Evolutionary conservation across 2,329 filamentous ascomycete species (phyloP).

Genomic region (Beauveria sp.): DNA sequence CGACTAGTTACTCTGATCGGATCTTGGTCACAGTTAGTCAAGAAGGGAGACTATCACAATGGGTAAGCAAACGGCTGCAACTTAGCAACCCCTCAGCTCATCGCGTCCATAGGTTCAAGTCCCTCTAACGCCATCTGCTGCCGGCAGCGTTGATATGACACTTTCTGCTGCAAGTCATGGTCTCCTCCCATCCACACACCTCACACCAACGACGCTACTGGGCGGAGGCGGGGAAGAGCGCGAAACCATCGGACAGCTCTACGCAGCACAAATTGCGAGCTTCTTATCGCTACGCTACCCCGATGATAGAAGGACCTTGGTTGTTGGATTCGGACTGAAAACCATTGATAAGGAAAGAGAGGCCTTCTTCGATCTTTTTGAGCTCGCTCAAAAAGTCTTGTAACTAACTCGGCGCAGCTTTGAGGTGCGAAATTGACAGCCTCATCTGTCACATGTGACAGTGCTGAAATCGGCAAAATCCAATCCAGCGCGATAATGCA

Average conservation of each 20-base stretch:
- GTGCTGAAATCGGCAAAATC: no score
- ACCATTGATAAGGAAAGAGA: conserved; percentile 44
- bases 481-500: no score
- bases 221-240: conserved; percentile 73
- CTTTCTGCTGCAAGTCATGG: conserved; percentile 37
- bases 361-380: conserved; percentile 57
- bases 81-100: conserved; percentile 12
- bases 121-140: conserved; percentile 60
- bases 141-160: conserved; percentile 55
- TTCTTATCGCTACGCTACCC: conserved; percentile 66
- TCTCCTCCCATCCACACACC: conserved; percentile 68
- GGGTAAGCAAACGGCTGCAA: conserved; percentile 51
- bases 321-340: conserved; percentile 53
- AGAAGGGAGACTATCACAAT: conserved; percentile 78
- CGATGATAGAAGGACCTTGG: conserved; percentile 51
- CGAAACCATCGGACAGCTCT: conserved; percentile 78
- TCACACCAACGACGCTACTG: conserved; percentile 81
- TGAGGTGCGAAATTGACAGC: not conserved
- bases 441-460: no score
- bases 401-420: conserved; percentile 18
- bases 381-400: conserved; percentile 52
- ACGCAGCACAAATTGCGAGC: conserved; percentile 83
- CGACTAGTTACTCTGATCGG: conserved; percentile 76
- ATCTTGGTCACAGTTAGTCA: conserved; percentile 87
- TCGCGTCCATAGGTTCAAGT: conserved; percentile 58